Evolutionary conservation across 1,139 yeast species (phyloP).

Genomic region (Candida pseudoviswanathii): DNA sequence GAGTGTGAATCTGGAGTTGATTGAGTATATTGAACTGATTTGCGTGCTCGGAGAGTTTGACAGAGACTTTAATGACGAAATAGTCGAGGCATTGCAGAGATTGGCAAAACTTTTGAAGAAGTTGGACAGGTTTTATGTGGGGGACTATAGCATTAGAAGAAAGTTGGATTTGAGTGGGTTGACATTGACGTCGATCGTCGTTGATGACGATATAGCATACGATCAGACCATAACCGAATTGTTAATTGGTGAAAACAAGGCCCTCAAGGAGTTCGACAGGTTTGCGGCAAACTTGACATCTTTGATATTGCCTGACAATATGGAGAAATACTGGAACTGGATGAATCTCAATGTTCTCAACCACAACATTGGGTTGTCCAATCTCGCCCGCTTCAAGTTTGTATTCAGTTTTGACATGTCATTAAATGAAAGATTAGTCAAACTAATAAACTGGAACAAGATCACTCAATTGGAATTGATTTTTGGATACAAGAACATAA

Average conservation of each 20-base stretch:
- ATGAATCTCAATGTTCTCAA: slow-evolving; percentile 13
- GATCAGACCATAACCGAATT: slow-evolving; percentile 13
- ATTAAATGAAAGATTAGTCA: slow-evolving; percentile 9
- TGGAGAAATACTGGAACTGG: slow-evolving; percentile 20
- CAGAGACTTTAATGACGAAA: neutral
- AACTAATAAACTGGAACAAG: slow-evolving; percentile 21
- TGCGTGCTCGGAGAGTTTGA: slow-evolving; percentile 20
- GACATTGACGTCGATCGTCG: slow-evolving; percentile 13
- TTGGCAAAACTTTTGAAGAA: slow-evolving; percentile 11
- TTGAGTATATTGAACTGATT: slow-evolving; percentile 25
- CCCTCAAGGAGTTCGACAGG: slow-evolving; percentile 1
- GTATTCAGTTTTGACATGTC: slow-evolving; percentile 16
- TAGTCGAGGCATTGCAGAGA: slow-evolving; percentile 14
- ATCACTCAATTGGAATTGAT: slow-evolving; percentile 27
- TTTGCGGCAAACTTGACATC: slow-evolving; percentile 11
- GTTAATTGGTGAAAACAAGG: slow-evolving; percentile 12
- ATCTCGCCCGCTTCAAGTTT: slow-evolving; percentile 21
- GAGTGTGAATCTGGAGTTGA: slow-evolving; percentile 29
- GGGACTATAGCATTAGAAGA: slow-evolving; percentile 18
- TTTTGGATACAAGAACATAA: slow-evolving; percentile 37
- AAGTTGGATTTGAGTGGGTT: slow-evolving; percentile 12
- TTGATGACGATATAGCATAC: slow-evolving; percentile 13
- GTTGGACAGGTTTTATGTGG: slow-evolving; percentile 19
- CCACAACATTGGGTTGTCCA: slow-evolving; percentile 8
- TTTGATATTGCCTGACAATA: slow-evolving; percentile 20